Base-by-base conservation (phyloP, 345 rosid species). In the Melaleuca alternifolia region DNA sequence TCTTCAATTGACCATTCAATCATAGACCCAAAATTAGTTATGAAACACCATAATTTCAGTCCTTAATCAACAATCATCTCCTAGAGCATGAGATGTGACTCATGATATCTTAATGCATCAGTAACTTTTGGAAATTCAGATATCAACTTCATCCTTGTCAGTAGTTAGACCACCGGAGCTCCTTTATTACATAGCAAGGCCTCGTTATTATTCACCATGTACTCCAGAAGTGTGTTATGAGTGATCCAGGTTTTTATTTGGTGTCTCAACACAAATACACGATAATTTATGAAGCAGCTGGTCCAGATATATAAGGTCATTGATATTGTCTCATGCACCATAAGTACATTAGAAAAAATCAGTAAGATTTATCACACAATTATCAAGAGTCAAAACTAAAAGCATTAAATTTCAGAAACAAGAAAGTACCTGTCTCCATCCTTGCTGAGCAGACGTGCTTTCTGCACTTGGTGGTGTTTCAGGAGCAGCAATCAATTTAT, bases 381-480 rank as follows among this genome's bases (percentile, higher is more conserved):
- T 33, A 71, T 71, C 46, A 9, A 37, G 48, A 71, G 48, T 37
- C 37, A 51, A 10, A 51, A 46, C 84, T 37, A 83, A n/a, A 82
- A 51, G 28, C 26, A 51, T 51, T 59, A 28, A 51, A 82, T 52
- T 71, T 75, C 23, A 44, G 51, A 75, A 23, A 59, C 14, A 26
- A 51, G 57, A 77, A 85, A 87, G 88, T 90, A 97, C 99, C 98
- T 97, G 99, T 95, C 97, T 93, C 99, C 99, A 97, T 90, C 99
- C 99, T 91, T 97, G 99, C 26, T 94, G 99, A 52, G 99, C 99
- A 52, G 99, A 97, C 82, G 98, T 96, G 92, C 99, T 95, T 93
- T 95, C 99, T 1, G 97, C 96, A 57, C 92, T 91, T 48, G 94
- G 98, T 89, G 95, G 98, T 85, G 93, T 95, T 88, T 97, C 99